Conservation (phyloP, 2,329 filamentous ascomycete species). For the Pyrenophora teres region DNA sequence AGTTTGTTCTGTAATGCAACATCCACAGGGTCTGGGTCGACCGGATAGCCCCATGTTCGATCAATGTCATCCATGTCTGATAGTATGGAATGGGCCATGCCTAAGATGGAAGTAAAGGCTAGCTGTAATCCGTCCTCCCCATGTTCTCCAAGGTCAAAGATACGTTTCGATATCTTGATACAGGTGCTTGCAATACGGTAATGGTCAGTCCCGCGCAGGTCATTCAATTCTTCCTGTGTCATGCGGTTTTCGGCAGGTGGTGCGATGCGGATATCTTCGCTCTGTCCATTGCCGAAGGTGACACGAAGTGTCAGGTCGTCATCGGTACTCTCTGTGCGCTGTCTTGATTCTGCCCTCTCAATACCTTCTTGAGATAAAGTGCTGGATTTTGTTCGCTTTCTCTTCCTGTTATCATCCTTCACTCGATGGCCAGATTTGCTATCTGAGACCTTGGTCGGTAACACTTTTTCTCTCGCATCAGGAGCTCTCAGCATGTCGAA, state of each 20-base stretch:
- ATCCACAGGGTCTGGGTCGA: conserved; percentile 59
- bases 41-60: conserved; percentile 62
- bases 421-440: conserved; percentile 25
- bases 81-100: conserved; percentile 51
- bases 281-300: conserved; percentile 64
- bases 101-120: conserved; percentile 48
- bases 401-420: conserved; percentile 53
- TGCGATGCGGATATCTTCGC: conserved; percentile 61
- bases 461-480: conserved; percentile 55
- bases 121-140: conserved; percentile 48
- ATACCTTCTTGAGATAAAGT: conserved; percentile 42
- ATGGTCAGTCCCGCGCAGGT: conserved; percentile 60
- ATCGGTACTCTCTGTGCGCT: conserved; percentile 53
- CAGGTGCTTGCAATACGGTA: conserved; percentile 61
- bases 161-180: conserved; percentile 58
- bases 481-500: conserved; percentile 67
- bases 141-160: conserved; percentile 57
- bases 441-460: conserved; percentile 19
- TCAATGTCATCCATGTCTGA: conserved; percentile 62
- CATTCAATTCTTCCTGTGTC: conserved; percentile 50
- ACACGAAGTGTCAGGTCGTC: conserved; percentile 59
- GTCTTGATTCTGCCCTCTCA: conserved; percentile 54
- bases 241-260: conserved; percentile 32
- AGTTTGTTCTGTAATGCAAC: conserved; percentile 61
- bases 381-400: conserved; percentile 59